A percentile compares a stretch with the other conserved stretches of the same genome.
These are phyloP conservation scores for Coprinopsis cinerea DNA, from an alignment of 768 basidiomycete species.

Conservation along the genomic window DNA sequence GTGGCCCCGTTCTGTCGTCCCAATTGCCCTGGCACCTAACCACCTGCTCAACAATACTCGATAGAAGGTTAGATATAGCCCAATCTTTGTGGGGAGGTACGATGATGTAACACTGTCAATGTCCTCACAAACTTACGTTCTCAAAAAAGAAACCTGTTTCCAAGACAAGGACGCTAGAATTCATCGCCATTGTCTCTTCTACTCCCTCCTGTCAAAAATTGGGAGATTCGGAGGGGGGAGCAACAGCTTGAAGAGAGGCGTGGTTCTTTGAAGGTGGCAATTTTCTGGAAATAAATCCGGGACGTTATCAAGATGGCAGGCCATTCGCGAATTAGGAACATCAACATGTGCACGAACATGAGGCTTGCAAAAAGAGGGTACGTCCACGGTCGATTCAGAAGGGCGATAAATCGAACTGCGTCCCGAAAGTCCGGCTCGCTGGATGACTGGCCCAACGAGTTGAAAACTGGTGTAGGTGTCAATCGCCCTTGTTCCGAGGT, in stretches of 20 bases:
- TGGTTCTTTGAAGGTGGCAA: neutral
- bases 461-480: no score
- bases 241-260: no score
- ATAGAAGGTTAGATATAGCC: no score
- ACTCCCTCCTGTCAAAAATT: neutral
- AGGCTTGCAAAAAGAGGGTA: slow-evolving; percentile 20
- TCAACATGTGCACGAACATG: slow-evolving; percentile 38
- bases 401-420: slow-evolving; percentile 4
- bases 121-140: neutral
- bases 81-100: neutral
- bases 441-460: neutral
- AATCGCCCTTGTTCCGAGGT: slow-evolving; percentile 1
- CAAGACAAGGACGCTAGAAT: neutral
- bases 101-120: slow-evolving; percentile 3
- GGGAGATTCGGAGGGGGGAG: no score
- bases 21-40: no score
- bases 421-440: slow-evolving; percentile 6
- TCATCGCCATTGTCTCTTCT: neutral
- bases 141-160: neutral
- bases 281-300: neutral
- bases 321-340: slow-evolving; percentile 15
- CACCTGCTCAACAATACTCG: no score
- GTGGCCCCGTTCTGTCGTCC: no score
- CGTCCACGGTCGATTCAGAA: neutral
- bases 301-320: slow-evolving; percentile 12